Percentiles rank a stretch among this genome's conserved stretches.
These are phyloP conservation scores for Mycena vulgaris DNA, from an alignment of 768 basidiomycete species.

Conservation along the genomic window DNA sequence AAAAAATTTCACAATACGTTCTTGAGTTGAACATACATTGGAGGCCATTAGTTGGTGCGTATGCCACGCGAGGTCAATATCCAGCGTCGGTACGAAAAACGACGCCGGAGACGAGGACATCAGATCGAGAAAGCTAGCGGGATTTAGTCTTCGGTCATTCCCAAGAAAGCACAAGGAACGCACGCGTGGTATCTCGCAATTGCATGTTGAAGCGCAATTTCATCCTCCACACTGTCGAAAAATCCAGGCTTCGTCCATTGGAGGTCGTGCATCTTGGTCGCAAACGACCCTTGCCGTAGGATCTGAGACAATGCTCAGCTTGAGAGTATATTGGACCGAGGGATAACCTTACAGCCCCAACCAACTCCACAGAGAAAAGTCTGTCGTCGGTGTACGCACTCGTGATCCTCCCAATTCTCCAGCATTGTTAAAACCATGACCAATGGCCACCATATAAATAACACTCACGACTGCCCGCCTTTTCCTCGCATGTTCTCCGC, in stretches of 20 bases:
- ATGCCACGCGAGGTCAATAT: conserved; percentile 85
- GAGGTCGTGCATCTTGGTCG: conserved; percentile 65
- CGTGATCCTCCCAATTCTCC: conserved; percentile 59
- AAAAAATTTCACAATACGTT: no score
- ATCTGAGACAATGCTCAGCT: conserved; percentile 53
- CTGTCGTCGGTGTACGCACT: conserved; percentile 67
- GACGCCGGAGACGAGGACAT: conserved; percentile 59
- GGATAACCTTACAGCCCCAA: conserved; percentile 67
- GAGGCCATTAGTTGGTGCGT: conserved; percentile 73
- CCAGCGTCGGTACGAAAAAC: conserved; percentile 73
- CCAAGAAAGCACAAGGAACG: conserved; percentile 14
- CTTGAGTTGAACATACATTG: conserved; percentile 39
- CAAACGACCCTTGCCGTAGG: conserved; percentile 70
- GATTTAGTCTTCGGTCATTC: not conserved
- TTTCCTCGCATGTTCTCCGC: conserved; percentile 32
- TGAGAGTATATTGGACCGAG: not conserved
- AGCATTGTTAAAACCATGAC: not conserved
- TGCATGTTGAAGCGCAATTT: conserved; percentile 62
- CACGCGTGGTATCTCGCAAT: conserved; percentile 74
- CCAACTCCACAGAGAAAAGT: conserved; percentile 70
- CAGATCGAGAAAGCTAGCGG: conserved; percentile 67
- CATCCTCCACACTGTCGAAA: conserved; percentile 56
- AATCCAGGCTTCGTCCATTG: conserved; percentile 64
- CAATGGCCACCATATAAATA: not conserved
- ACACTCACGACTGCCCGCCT: conserved; percentile 43